Percentiles rank a stretch among this genome's conserved stretches.
phyloP scores from a whole-genome alignment of 2,329 filamentous ascomycete genomes.

The Epichloe glyceriae region DNA sequence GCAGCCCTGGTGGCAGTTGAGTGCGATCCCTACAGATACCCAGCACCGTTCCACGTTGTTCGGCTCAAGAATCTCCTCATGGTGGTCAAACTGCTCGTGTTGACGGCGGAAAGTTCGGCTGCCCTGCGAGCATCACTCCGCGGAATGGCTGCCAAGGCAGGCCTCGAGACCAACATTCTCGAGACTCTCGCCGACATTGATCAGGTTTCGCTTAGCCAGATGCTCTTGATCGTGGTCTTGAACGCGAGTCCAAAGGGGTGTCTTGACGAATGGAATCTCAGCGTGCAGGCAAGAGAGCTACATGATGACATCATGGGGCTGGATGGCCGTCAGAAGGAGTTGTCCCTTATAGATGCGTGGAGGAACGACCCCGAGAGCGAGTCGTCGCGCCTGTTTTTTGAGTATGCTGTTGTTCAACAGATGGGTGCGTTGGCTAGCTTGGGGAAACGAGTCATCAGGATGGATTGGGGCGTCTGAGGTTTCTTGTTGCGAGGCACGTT shows the following conservation, averaged over 20 bases:
- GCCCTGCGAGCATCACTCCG: conserved; percentile 16
- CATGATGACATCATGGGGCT: conserved; percentile 35
- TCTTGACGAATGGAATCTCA: conserved; percentile 32
- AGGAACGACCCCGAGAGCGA: conserved; percentile 24
- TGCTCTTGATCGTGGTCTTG: conserved; percentile 35
- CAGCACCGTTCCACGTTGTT: conserved; percentile 35
- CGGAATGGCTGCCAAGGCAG: conserved; percentile 11
- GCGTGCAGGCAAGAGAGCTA: conserved; percentile 30
- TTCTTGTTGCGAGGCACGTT: no score
- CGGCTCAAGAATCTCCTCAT: conserved; percentile 38
- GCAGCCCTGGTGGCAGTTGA: conserved; percentile 34
- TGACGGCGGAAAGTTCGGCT: conserved; percentile 27
- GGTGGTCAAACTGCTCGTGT: conserved; percentile 38
- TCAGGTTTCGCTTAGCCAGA: conserved; percentile 40
- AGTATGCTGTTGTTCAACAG: conserved; percentile 34
- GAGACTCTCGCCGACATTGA: conserved; percentile 31
- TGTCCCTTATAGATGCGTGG: conserved; percentile 32
- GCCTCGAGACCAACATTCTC: conserved; percentile 13
- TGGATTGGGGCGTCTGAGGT: conserved; percentile 22
- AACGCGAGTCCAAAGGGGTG: conserved; percentile 28
- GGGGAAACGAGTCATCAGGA: conserved; percentile 29
- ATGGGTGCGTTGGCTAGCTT: conserved; percentile 33
- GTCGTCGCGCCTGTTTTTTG: conserved; percentile 33
- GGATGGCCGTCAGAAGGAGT: conserved; percentile 31
- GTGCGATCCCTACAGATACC: conserved; percentile 36